Conservation (phyloP, 495 filamentous ascomycete genomes). For the Ascobolus immersus region DNA sequence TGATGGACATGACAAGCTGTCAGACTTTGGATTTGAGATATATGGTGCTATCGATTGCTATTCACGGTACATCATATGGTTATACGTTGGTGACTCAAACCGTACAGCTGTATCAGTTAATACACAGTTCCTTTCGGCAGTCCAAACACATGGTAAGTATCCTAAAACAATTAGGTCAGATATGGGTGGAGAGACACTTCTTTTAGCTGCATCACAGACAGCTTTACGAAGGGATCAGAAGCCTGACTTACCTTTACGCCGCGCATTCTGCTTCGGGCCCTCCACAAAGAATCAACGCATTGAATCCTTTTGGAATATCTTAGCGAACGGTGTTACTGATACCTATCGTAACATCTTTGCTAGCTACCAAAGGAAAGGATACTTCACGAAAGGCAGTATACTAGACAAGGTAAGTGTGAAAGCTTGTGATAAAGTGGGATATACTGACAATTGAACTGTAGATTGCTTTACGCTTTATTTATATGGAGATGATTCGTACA, state of each 20-base stretch:
- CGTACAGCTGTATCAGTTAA: neutral
- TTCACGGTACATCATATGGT: constrained; percentile 3
- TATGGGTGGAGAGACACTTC: constrained; percentile 2
- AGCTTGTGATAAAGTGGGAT: too few relatives aligned
- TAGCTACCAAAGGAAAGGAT: neutral
- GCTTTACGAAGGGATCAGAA: neutral
- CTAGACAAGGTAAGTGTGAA: too few relatives aligned
- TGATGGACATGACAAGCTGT: constrained; percentile 4
- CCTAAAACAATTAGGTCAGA: constrained; percentile 1
- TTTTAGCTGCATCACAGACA: neutral
- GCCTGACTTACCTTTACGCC: neutral
- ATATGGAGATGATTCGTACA: neutral
- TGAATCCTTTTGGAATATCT: neutral
- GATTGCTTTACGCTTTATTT: neutral
- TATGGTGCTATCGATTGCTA: constrained; percentile 8
- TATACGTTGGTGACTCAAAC: constrained; percentile 2
- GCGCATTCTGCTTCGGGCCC: neutral
- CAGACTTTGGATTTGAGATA: constrained; percentile 6
- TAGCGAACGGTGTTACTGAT: too few relatives aligned
- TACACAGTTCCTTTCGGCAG: constrained; percentile 2
- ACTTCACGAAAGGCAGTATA: neutral
- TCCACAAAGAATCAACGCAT: constrained; percentile 1
- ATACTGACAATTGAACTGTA: too few relatives aligned
- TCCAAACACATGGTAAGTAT: neutral
- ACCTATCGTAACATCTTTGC: neutral